Base-by-base conservation (phyloP, 768 basidiomycete genomes). In the Asterophora lycoperdoides region DNA sequence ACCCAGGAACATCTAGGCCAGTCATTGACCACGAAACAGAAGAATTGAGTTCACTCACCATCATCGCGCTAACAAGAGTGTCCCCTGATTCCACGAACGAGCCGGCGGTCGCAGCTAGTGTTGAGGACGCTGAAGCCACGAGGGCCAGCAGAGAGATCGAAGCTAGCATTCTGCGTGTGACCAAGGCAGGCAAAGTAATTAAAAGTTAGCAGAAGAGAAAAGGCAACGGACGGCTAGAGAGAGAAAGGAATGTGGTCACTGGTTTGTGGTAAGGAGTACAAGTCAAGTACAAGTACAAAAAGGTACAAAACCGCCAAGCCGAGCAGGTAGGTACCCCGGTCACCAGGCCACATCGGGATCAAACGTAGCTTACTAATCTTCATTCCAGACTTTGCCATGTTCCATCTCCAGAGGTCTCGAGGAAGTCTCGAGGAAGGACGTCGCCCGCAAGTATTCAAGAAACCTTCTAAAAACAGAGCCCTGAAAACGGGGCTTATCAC, bases 1-100 rank as follows among this genome's bases (percentile, higher is more conserved):
- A 26, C 83, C 86, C 46, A 88, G 68, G 64, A 88, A 85, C 75
- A 82, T 77, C 83, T 82, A 59, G 4, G 15, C 33, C 9, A 35
- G 17, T 0, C 11, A n/a, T 13, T 29, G 30, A 52, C 14, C 20
- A 41, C 3, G 39, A 17, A 5, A 29, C 42, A 8, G 8, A 35
- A 8, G 15, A 26, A 8, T 10, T 17, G 26, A 35, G 41, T 17
- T 5, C 28, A 56, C 66, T 32, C 38, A 78, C 76, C 77, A 78
- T 78, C 76, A 78, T 75, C 14, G 72, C 76, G 56, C 76, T 77
- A 50, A 77, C 67, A 39, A 64, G 62, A 13, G 74, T 76, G 49
- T 71, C 61, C 5, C 77, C 78, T 44, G 65, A 75, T 60, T 74
- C 69, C 18, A 60, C 68, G 53, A 78, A 75, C 7, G 73, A 66